These are phyloP conservation scores for Globisporangium irregulare DNA, from an alignment of 352 stramenopile genomes.

Conservation along the genomic window DNA sequence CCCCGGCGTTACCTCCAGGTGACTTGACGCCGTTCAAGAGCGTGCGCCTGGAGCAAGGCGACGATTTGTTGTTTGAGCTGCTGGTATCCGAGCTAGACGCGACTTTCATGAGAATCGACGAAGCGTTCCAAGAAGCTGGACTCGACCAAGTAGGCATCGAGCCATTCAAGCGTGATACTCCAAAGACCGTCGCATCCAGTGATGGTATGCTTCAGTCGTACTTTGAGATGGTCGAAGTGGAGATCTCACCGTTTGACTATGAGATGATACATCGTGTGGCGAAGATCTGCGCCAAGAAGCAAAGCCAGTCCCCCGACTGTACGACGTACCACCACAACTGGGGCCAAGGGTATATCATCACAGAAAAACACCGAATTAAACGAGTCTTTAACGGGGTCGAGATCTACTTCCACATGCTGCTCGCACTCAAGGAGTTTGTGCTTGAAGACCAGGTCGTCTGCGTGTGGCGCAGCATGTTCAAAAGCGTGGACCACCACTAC, in stretches of 20 bases:
- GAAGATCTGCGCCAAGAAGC: background rate
- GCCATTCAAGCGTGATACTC: background rate
- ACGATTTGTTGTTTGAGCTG: slow-evolving; percentile 15
- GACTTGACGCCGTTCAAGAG: background rate
- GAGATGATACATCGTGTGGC: background rate
- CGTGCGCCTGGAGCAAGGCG: slow-evolving; percentile 8
- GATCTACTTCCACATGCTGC: background rate
- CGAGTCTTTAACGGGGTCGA: background rate
- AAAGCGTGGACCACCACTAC: slow-evolving; percentile 1
- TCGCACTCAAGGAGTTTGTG: slow-evolving; percentile 5
- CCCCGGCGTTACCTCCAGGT: background rate
- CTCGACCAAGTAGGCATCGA: background rate
- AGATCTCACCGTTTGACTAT: slow-evolving; percentile 6
- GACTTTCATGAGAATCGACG: slow-evolving; percentile 4
- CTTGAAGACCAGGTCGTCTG: background rate
- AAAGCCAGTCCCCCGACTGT: background rate
- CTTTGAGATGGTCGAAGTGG: slow-evolving; percentile 14
- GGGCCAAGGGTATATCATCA: background rate
- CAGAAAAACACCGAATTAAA: slow-evolving; percentile 5
- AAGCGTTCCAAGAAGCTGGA: slow-evolving; percentile 1
- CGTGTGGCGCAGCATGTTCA: slow-evolving; percentile 14
- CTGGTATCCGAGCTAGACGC: slow-evolving; percentile 14
- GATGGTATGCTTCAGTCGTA: background rate
- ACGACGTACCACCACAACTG: background rate
- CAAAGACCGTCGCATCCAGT: background rate